These are phyloP conservation scores for Pseudomonodictys pantanalensis DNA, from an alignment of 495 filamentous ascomycete genomes.

Conservation along the genomic window DNA sequence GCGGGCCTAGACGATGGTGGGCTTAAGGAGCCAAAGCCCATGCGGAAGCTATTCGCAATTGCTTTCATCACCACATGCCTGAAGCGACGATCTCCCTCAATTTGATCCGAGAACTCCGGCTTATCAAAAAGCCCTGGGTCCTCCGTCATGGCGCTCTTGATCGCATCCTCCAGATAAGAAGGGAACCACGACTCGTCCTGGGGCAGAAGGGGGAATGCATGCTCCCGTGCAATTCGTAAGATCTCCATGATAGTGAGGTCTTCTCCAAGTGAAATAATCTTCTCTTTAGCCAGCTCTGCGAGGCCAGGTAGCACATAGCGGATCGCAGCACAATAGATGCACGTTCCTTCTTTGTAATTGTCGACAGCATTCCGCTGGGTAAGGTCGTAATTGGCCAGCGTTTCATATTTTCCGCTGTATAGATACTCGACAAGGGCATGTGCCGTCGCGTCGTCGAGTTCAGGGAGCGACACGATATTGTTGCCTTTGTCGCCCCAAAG, in stretches of 20 bases:
- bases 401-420: slow-evolving; percentile 15
- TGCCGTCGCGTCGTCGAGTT: slow-evolving; percentile 15
- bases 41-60: slow-evolving; percentile 5
- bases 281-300: slow-evolving; percentile 7
- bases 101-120: slow-evolving; percentile 10
- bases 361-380: not conserved
- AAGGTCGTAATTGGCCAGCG: not conserved
- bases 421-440: slow-evolving; percentile 24
- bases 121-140: slow-evolving; percentile 8
- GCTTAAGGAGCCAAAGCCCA: no score
- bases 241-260: slow-evolving; percentile 13
- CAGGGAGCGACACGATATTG: slow-evolving; percentile 7
- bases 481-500: not conserved
- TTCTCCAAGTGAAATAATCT: not conserved
- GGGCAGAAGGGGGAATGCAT: slow-evolving; percentile 5
- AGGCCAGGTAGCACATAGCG: slow-evolving; percentile 16
- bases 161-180: slow-evolving; percentile 10
- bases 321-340: slow-evolving; percentile 17
- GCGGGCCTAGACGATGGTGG: not conserved
- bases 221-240: slow-evolving; percentile 8
- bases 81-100: slow-evolving; percentile 8
- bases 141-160: slow-evolving; percentile 4
- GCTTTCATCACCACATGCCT: slow-evolving; percentile 11
- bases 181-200: slow-evolving; percentile 16
- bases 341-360: slow-evolving; percentile 7